These are phyloP conservation scores for Microdochium paspali DNA, from an alignment of 2,329 filamentous ascomycete genomes.

Conservation along the genomic window DNA sequence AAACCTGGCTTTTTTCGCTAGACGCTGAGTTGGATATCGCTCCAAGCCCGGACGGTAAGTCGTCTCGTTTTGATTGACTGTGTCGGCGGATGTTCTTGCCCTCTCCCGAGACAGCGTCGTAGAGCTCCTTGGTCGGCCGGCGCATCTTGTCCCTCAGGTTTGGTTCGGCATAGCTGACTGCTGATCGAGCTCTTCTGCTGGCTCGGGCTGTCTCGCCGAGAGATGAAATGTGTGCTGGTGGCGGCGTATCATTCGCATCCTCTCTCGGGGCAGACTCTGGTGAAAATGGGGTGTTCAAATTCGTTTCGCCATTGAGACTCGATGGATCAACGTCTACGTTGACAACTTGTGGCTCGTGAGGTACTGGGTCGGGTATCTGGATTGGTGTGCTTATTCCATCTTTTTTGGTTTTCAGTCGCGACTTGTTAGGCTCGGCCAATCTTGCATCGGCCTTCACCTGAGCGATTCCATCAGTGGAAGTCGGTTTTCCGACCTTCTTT, in stretches of 20 bases:
- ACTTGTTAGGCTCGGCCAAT: slow-evolving; percentile 6
- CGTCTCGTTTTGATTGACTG: slow-evolving; percentile 23
- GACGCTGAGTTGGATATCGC: background rate
- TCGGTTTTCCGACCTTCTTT: slow-evolving; percentile 34
- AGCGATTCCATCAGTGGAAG: slow-evolving; percentile 24
- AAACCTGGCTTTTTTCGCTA: slow-evolving; percentile 9
- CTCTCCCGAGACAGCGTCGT: slow-evolving; percentile 64
- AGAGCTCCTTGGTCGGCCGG: slow-evolving; percentile 64
- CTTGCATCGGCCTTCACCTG: slow-evolving; percentile 27
- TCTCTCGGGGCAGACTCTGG: slow-evolving; percentile 30
- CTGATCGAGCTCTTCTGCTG: slow-evolving; percentile 55
- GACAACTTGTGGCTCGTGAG: background rate
- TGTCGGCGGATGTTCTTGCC: slow-evolving; percentile 38
- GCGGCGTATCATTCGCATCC: slow-evolving; percentile 44
- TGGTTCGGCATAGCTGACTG: slow-evolving; percentile 75
- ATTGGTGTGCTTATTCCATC: slow-evolving; percentile 14
- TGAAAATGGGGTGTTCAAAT: slow-evolving; percentile 35
- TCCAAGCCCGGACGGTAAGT: slow-evolving; percentile 5
- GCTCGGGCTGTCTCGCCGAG: slow-evolving; percentile 51
- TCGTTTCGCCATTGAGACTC: slow-evolving; percentile 27
- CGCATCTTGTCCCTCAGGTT: slow-evolving; percentile 79
- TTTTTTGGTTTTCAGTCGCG: slow-evolving; percentile 7
- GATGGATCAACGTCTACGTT: slow-evolving; percentile 10
- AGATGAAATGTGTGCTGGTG: slow-evolving; percentile 46
- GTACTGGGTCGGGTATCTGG: slow-evolving; percentile 15